Evolutionary conservation across 192 early-diverging fungal species (phyloP), one percentile per base, ranked within the genome.

Genomic region (Backusella tuberculispora): DNA sequence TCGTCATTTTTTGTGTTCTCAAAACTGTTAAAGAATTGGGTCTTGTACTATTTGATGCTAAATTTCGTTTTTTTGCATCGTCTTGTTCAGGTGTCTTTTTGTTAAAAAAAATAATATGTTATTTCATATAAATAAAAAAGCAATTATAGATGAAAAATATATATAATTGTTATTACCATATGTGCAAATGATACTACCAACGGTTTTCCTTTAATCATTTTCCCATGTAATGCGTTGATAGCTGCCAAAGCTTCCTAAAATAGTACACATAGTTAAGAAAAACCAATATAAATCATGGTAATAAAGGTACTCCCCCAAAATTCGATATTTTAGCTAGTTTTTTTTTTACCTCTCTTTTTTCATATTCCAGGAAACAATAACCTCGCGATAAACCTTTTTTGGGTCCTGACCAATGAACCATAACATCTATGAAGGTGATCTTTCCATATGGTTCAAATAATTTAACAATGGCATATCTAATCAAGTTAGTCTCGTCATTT

Each of bases 321-420:
- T n/a, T 34, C 19, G 26, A 15, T 13, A 8, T 48, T 50, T 21
- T 38, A 40, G 12, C 8, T 15, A 0, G 9, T 41, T 13, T 37
- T 45, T 17, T 41, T 12, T 53, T 69, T 68, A 87, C 86, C 80
- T 85, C 78, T 69, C 80, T 81, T 6, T 66, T 71, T 47, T 66
- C 82, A 76, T 86, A 91, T 63, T 92, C 91, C 3, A 93, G 65
- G 73, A 93, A 93, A 65, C 90, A 91, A 74, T 90, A 93, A 8
- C 92, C 92, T 48, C 90, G 75, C 5, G 92, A 89, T 42, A 89
- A 80, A 2, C 92, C 92, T 40, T 85, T 84, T 56, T 84, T 85
- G 13, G 92, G 88, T 12, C 92, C 92, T 74, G 79, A 76, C 63
- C 83, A 83, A 70, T 93, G 89, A 66, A 90, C 91, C 74, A 91